A percentile compares a stretch with the other conserved stretches of the same genome.
Evolutionary conservation across 208 protist genomes (phyloP).

Genomic region (Trypanosoma rangeli): DNA sequence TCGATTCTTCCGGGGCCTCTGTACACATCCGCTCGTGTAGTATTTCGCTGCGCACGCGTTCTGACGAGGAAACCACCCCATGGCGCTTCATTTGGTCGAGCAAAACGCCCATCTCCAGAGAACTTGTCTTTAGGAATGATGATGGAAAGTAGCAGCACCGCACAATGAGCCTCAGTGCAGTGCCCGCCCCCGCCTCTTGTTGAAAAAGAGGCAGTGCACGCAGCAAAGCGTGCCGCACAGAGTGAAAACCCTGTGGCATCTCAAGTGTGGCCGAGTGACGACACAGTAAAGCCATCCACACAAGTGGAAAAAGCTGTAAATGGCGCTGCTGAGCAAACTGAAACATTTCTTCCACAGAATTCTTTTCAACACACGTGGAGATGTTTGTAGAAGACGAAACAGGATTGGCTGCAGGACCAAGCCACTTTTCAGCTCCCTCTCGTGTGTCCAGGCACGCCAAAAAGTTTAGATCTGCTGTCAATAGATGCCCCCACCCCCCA

Average conservation of each 20-base stretch:
- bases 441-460: background rate
- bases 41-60: constrained; percentile 3
- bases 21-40: constrained; percentile 19
- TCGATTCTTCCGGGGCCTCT: background rate
- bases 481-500: constrained; percentile 7
- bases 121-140: background rate
- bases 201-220: constrained; percentile 46
- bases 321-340: constrained; percentile 50
- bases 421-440: constrained; percentile 13
- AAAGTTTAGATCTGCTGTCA: background rate
- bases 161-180: constrained; percentile 30
- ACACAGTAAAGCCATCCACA: constrained; percentile 64
- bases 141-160: constrained; percentile 27
- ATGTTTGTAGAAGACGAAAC: background rate
- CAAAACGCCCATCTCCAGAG: constrained; percentile 23
- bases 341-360: background rate
- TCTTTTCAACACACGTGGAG: background rate
- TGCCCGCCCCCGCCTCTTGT: constrained; percentile 33
- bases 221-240: constrained; percentile 46
- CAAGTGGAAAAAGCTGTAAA: constrained; percentile 64
- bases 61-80: constrained; percentile 11
- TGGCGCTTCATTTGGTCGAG: constrained; percentile 24
- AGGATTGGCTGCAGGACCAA: background rate
- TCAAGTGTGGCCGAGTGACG: constrained; percentile 13
- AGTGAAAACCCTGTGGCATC: constrained; percentile 8